Evolutionary conservation across 495 filamentous ascomycete genomes (phyloP), one percentile per base, ranked within the genome.

Genomic region (Podospora appendiculata): DNA sequence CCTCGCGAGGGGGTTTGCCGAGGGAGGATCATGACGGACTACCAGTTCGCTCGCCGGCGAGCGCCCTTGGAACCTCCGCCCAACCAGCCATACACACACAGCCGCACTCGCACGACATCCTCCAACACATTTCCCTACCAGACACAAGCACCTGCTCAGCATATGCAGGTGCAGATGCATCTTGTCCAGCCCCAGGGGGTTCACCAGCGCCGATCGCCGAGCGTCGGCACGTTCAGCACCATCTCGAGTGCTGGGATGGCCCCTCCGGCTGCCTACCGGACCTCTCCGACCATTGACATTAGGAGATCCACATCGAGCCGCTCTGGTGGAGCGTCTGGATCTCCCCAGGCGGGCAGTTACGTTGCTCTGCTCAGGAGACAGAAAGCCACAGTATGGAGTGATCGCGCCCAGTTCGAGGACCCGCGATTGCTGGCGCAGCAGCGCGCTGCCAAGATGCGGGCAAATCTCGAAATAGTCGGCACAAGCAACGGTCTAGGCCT

Each of bases 331-430:
- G 79, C 79, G 41, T 6, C 18, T 17, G 77, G 78, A 4, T 72
- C 71, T 5, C 68, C 68, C 16, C 76, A 79, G 41, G 78, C 86
- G 6, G 75, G 82, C 32, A 82, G 87, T 56, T 99, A 99, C 68
- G 93, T 99, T 18, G 92, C 93, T 12, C 75, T 96, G 9, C 86
- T 99, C 74, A 81, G 93, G 45, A 89, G 89, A 59, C 93, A 99
- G 63, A 99, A 97, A 64, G 93, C 89, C 32, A 99, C 93, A 0
- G 93, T 99, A 8, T 99, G 93, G 93, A 96, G 92, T 69, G 94
- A 97, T 58, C 90, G 91, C 48, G 80, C 90, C 12, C 93, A 99
- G 60, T 81, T 86, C 47, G 90, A 97, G 69, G 94, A 99, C 69
- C 88, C 94, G 9, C 78, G 89, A 18, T 64, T 95, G 50, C 67